Conservation (phyloP, 2,329 filamentous ascomycete species). For the Epichloe hybrida region DNA sequence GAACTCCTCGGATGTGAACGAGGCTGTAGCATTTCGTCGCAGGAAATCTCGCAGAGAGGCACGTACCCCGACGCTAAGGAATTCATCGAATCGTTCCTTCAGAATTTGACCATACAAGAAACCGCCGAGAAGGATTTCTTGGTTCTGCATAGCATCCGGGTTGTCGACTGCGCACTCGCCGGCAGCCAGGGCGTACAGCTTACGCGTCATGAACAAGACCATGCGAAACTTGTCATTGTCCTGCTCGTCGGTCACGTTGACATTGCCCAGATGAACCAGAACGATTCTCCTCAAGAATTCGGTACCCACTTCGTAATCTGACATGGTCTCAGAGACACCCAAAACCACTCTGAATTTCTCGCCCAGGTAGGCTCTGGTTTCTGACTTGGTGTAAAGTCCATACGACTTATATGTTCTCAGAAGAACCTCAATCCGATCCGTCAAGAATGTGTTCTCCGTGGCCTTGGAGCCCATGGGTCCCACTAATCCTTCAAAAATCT, state of each 20-base stretch:
- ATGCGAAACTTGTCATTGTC: slow-evolving; percentile 88
- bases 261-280: slow-evolving; percentile 78
- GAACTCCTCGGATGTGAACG: slow-evolving; percentile 69
- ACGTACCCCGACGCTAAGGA: slow-evolving; percentile 47
- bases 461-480: slow-evolving; percentile 65
- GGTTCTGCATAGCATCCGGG: slow-evolving; percentile 90
- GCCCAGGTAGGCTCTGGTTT: slow-evolving; percentile 77
- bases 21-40: slow-evolving; percentile 42
- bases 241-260: slow-evolving; percentile 70
- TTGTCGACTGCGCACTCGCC: slow-evolving; percentile 91
- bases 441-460: slow-evolving; percentile 79
- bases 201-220: slow-evolving; percentile 90
- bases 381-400: slow-evolving; percentile 63
- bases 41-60: slow-evolving; percentile 42
- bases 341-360: slow-evolving; percentile 84
- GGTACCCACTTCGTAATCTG: slow-evolving; percentile 77
- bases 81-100: slow-evolving; percentile 88
- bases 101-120: slow-evolving; percentile 91
- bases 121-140: slow-evolving; percentile 85
- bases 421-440: slow-evolving; percentile 83
- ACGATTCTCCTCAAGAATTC: slow-evolving; percentile 87
- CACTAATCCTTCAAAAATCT: slow-evolving; percentile 90
- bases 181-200: slow-evolving; percentile 84
- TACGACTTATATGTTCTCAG: slow-evolving; percentile 90
- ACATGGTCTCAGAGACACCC: slow-evolving; percentile 69